A percentile compares a stretch with the other conserved stretches of the same genome.
Evolutionary conservation across 148 eudicot genomes (phyloP).

Genomic region (Simmondsia chinensis): DNA sequence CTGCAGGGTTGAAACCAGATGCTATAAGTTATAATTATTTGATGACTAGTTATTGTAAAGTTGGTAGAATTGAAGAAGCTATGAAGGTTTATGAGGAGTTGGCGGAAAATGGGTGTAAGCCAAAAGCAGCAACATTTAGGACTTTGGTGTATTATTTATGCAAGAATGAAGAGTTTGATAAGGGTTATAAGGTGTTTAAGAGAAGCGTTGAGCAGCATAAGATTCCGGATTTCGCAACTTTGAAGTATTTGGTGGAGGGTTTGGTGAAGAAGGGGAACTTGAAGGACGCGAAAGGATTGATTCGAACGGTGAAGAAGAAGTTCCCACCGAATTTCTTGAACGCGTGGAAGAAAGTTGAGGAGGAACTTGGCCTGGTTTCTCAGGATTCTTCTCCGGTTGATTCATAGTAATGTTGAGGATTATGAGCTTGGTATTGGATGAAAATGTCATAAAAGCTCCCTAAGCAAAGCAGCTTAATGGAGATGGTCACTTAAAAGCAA

Average conservation of each 20-base stretch:
- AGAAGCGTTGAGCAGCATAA: slow-evolving; percentile 47
- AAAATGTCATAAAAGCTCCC: too few species aligned
- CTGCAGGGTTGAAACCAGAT: slow-evolving; percentile 50
- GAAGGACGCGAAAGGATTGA: slow-evolving; percentile 51
- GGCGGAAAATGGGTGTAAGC: slow-evolving; percentile 36
- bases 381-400: slow-evolving; percentile 16
- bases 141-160: slow-evolving; percentile 50
- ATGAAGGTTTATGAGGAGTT: slow-evolving; percentile 44
- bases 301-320: slow-evolving; percentile 69
- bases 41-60: slow-evolving; percentile 58
- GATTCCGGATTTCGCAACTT: slow-evolving; percentile 71
- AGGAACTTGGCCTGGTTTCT: slow-evolving; percentile 48
- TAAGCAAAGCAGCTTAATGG: too few species aligned
- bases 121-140: slow-evolving; percentile 71
- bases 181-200: slow-evolving; percentile 66
- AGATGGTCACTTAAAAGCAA: too few species aligned
- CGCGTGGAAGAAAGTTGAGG: slow-evolving; percentile 53
- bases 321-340: slow-evolving; percentile 46
- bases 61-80: slow-evolving; percentile 65
- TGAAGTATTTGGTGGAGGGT: slow-evolving; percentile 63
- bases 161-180: slow-evolving; percentile 41
- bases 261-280: slow-evolving; percentile 34
- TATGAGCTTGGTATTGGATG: too few species aligned
- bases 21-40: slow-evolving; percentile 58
- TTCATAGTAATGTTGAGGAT: too few species aligned